These are phyloP conservation scores for Sporothrix mexicana DNA, from an alignment of 2,329 filamentous ascomycete genomes.

Conservation along the genomic window DNA sequence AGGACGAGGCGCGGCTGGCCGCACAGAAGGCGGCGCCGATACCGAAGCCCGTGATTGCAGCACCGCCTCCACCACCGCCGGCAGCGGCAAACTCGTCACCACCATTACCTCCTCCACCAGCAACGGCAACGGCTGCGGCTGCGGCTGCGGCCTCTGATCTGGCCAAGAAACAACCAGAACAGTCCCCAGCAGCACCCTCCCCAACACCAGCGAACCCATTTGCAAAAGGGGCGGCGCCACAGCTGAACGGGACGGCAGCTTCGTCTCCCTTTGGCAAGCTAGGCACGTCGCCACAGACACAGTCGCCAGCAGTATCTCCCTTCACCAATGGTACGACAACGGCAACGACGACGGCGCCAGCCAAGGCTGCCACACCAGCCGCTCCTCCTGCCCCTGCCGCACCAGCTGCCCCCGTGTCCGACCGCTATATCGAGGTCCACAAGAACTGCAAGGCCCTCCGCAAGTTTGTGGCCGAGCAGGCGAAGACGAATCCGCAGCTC, in stretches of 20 bases:
- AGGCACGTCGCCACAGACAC: not conserved
- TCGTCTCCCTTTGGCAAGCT: constrained; percentile 1
- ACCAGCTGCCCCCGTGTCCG: constrained; percentile 36
- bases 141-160: no score
- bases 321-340: constrained; percentile 4
- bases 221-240: not conserved
- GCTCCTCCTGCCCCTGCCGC: constrained; percentile 28
- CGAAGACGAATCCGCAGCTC: constrained; percentile 61
- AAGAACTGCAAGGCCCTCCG: constrained; percentile 67
- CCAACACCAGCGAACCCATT: constrained; percentile 13
- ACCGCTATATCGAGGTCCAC: constrained; percentile 65
- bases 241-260: not conserved
- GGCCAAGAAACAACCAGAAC: constrained; percentile 11
- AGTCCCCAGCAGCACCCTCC: not conserved
- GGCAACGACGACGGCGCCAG: not conserved
- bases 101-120: constrained; percentile 1
- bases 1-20: constrained; percentile 45
- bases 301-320: not conserved
- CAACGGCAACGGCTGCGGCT: no score
- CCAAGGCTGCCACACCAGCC: constrained; percentile 17
- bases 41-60: constrained; percentile 35
- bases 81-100: constrained; percentile 26
- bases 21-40: constrained; percentile 45
- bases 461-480: constrained; percentile 55
- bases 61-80: constrained; percentile 35